These are phyloP conservation scores for Bipolaris zeicola DNA, from an alignment of 2,329 filamentous ascomycete species.

Conservation along the genomic window DNA sequence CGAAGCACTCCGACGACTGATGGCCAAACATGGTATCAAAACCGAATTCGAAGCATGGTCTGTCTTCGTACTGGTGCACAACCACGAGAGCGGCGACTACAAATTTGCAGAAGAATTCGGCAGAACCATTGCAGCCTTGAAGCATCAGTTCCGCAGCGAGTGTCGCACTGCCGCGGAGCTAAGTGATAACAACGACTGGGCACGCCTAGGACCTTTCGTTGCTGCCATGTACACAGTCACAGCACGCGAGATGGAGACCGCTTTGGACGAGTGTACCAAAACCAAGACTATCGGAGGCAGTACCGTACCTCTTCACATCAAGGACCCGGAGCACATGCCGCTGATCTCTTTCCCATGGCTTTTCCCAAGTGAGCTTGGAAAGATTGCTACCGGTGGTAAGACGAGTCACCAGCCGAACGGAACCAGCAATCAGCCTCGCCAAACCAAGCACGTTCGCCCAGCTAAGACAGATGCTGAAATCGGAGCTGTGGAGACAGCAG, in stretches of 20 bases:
- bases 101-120: constrained; percentile 86
- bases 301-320: constrained; percentile 45
- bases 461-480: background rate
- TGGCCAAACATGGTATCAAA: constrained; percentile 80
- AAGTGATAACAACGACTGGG: constrained; percentile 32
- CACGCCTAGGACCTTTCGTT: constrained; percentile 70
- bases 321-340: constrained; percentile 67
- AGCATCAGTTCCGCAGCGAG: constrained; percentile 68
- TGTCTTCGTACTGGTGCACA: constrained; percentile 79
- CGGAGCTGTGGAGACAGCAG: constrained; percentile 37
- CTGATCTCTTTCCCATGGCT: constrained; percentile 95
- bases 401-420: constrained; percentile 1
- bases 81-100: constrained; percentile 75
- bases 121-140: constrained; percentile 67
- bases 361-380: constrained; percentile 73
- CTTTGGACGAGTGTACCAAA: constrained; percentile 58
- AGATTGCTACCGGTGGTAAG: constrained; percentile 61
- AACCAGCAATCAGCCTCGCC: constrained; percentile 1
- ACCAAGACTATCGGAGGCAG: constrained; percentile 49
- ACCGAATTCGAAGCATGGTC: constrained; percentile 95
- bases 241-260: constrained; percentile 68
- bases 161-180: constrained; percentile 69
- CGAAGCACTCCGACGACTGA: constrained; percentile 73
- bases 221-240: constrained; percentile 90
- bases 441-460: constrained; percentile 10